Evolutionary conservation across 2,329 filamentous ascomycete species (phyloP).

Genomic region (Cladosporium cucumerinum): DNA sequence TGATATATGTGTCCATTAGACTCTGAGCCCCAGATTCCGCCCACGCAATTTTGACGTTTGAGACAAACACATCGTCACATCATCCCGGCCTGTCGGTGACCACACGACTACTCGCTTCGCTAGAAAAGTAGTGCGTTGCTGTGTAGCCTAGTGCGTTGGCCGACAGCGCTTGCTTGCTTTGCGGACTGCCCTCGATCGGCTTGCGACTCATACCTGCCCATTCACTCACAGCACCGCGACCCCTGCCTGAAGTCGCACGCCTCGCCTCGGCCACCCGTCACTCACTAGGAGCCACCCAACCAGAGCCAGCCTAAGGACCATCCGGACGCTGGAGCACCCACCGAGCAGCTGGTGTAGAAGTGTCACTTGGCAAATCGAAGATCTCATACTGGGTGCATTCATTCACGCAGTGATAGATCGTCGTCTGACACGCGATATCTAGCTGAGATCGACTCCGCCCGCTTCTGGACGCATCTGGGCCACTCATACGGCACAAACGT

Average conservation of each 20-base stretch:
- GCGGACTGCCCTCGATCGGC: not conserved
- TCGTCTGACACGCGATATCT: not conserved
- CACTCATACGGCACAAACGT: not conserved
- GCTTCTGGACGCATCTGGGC: slow-evolving; percentile 1
- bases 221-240: slow-evolving; percentile 5
- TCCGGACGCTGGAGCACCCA: not conserved
- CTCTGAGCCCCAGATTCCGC: slow-evolving; percentile 13
- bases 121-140: slow-evolving; percentile 17
- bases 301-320: not conserved
- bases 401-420: not conserved
- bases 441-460: not conserved
- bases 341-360: not conserved
- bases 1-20: slow-evolving; percentile 12
- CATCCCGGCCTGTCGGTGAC: slow-evolving; percentile 13
- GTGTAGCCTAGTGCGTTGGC: slow-evolving; percentile 1
- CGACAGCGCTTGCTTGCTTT: not conserved
- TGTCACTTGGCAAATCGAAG: not conserved
- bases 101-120: slow-evolving; percentile 13
- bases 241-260: slow-evolving; percentile 1
- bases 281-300: not conserved
- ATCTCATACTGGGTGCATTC: not conserved
- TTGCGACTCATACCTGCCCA: not conserved
- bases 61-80: not conserved
- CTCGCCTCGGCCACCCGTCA: not conserved
- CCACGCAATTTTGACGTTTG: slow-evolving; percentile 17